Evolutionary conservation across 495 filamentous ascomycete genomes (phyloP), one percentile per base, ranked within the genome.

Genomic region (Lindgomyces ingoldianus): DNA sequence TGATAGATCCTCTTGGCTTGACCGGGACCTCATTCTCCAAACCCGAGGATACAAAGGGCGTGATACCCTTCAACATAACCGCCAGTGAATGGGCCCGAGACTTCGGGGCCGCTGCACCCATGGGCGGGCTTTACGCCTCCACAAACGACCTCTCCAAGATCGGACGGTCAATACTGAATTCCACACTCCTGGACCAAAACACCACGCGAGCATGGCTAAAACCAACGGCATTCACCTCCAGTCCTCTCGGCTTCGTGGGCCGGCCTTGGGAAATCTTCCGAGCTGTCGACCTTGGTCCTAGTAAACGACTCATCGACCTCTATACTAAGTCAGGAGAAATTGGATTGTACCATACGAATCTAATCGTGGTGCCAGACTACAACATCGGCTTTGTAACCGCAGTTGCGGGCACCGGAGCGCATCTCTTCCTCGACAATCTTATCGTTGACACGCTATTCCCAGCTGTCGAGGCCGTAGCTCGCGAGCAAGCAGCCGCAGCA

Each of bases 141-240:
- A 58, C 47, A 25, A 69, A 68, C 18, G 72, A 72, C 53, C 60
- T 73, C 14, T 57, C 72, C 1, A 70, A 64, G 21, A 73, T 77
- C 60, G 79, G 80, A 36, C 78, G 78, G 65, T 77, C 79, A 3
- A 81, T 83, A 12, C 72, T 84, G 2, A 76, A 78, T 71, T 79
- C 79, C 1, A 77, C 74, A 66, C 63, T 80, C 73, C 74, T 77
- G 39, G 70, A 55, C 50, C 73, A 54, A 55, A 73, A 41, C 72
- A 76, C 25, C 69, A 84, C 68, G 14, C 74, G 69, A 22, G 78
- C 67, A 57, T 79, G 76, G 76, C 65, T 80, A 62, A 78, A 83
- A 65, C 83, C 82, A 0, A 77, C 76, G 8, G 74, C 82, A 56
- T 74, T 76, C 27, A 83, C 82, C 56, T 80, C 79, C 57, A 79